These are phyloP conservation scores for Coprinopsis cinerea DNA, from an alignment of 768 basidiomycete genomes.

Conservation along the genomic window DNA sequence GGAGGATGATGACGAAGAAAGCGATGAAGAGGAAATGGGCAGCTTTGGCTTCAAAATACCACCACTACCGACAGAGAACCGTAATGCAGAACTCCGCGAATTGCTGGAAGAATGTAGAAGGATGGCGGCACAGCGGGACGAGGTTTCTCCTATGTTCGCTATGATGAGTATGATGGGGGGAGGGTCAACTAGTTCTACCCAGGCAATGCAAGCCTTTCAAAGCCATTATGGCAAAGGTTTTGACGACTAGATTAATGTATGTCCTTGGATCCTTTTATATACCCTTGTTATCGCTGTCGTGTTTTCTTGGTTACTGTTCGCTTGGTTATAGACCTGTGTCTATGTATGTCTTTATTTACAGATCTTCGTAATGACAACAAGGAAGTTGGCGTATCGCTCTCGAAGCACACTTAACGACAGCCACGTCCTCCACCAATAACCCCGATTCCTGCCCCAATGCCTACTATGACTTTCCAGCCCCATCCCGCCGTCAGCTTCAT, in stretches of 20 bases:
- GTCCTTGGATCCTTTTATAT: neutral
- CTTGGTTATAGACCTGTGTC: neutral
- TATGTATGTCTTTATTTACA: too few relatives aligned
- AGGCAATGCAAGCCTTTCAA: neutral
- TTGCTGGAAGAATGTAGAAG: slow-evolving; percentile 52
- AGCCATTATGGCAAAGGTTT: neutral
- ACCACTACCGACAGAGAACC: slow-evolving; percentile 22
- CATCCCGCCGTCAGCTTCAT: slow-evolving; percentile 15
- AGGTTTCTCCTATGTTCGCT: slow-evolving; percentile 20
- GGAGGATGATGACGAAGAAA: slow-evolving; percentile 14
- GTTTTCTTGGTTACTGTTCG: neutral
- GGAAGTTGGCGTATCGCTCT: too few relatives aligned
- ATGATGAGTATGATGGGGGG: slow-evolving; percentile 13
- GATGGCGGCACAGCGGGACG: slow-evolving; percentile 41
- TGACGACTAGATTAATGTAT: neutral
- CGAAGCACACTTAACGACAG: too few relatives aligned
- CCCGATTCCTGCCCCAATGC: neutral
- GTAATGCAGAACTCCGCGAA: slow-evolving; percentile 43
- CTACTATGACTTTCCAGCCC: slow-evolving; percentile 1
- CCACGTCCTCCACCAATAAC: neutral
- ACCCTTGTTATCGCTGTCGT: neutral
- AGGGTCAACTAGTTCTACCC: neutral
- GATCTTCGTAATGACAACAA: too few relatives aligned
- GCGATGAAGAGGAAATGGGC: slow-evolving; percentile 26
- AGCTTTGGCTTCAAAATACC: slow-evolving; percentile 16